Evolutionary conservation across 495 filamentous ascomycete species (phyloP).

Genomic region (Aspergillus bridgeri): DNA sequence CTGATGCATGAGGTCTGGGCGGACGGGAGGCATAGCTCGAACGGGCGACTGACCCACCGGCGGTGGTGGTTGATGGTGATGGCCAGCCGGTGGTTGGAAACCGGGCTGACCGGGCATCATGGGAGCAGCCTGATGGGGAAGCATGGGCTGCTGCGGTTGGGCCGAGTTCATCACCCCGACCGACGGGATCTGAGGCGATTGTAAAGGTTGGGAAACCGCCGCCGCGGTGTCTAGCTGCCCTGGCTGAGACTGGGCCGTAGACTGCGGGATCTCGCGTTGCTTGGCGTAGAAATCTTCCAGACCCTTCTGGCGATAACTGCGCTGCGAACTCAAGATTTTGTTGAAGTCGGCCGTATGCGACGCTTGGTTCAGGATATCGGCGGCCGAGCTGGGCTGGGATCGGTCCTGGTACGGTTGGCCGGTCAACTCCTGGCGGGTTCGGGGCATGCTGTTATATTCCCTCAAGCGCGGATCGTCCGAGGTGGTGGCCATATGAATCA

Average conservation of each 20-base stretch:
- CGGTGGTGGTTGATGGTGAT: conserved; percentile 29
- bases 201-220: conserved; percentile 44
- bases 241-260: conserved; percentile 46
- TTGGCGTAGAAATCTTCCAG: conserved; percentile 73
- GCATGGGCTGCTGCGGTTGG: conserved; percentile 36
- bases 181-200: conserved; percentile 39
- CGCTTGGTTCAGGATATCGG: conserved; percentile 86
- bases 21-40: conserved; percentile 40
- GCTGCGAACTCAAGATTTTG: conserved; percentile 70
- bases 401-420: conserved; percentile 88
- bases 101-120: conserved; percentile 39
- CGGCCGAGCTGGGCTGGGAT: conserved; percentile 69
- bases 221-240: conserved; percentile 49
- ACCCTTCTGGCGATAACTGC: conserved; percentile 69
- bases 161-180: conserved; percentile 35
- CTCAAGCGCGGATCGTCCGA: conserved; percentile 73
- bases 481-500: conserved; percentile 77
- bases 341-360: conserved; percentile 88
- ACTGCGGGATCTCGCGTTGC: conserved; percentile 67
- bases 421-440: conserved; percentile 83
- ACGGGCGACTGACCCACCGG: conserved; percentile 42
- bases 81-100: conserved; percentile 32
- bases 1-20: conserved; percentile 47
- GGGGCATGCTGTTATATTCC: conserved; percentile 79
- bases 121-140: conserved; percentile 40